Conservation (phyloP, 106 monocot species). For the Dendrobium catenatum region DNA sequence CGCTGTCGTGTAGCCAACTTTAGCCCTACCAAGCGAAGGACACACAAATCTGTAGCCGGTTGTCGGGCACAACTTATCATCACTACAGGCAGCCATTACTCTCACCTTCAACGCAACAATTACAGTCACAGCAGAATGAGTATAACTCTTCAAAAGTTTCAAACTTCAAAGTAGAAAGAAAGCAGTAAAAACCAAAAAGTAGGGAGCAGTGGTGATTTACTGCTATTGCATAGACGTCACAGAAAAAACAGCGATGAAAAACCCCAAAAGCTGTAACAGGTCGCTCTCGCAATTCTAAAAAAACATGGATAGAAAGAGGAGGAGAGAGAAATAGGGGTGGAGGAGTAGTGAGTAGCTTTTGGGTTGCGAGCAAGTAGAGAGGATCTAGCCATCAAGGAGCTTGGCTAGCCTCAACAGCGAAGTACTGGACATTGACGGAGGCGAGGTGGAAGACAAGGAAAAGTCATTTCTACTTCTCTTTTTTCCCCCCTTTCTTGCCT, state of each 20-base stretch:
- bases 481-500: no score
- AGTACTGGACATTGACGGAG: not conserved
- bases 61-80: not conserved
- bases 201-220: not conserved
- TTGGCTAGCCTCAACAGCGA: conserved; percentile 4
- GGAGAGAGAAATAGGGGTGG: not conserved
- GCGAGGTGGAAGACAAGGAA: not conserved
- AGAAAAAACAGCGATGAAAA: not conserved
- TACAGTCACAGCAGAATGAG: not conserved
- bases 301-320: not conserved
- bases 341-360: not conserved
- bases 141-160: not conserved
- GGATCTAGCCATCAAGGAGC: conserved; percentile 6
- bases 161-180: not conserved
- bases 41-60: not conserved
- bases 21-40: not conserved
- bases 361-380: conserved; percentile 4
- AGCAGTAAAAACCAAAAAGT: conserved; percentile 1
- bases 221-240: not conserved
- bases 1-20: conserved; percentile 1
- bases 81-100: not conserved
- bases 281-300: conserved; percentile 4
- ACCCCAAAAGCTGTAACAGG: not conserved
- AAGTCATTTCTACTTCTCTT: not conserved
- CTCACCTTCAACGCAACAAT: not conserved